These are phyloP conservation scores for Zoysia matrella DNA, from an alignment of 202 grass and related monocot species.

Conservation along the genomic window DNA sequence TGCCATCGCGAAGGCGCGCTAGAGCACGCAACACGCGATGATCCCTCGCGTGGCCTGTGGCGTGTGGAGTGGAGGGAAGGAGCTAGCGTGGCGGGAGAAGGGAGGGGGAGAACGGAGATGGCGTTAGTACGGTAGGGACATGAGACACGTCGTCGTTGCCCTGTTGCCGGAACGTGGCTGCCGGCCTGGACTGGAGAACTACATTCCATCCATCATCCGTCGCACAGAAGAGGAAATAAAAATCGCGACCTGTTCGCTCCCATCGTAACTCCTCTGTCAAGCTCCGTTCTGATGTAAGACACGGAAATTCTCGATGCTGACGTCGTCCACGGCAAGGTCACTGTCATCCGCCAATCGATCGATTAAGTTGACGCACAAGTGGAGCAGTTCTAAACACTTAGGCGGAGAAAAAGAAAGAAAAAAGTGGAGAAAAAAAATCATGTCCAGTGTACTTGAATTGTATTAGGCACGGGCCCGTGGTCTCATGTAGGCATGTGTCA, in stretches of 20 bases:
- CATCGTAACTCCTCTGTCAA: background rate
- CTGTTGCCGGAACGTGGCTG: slow-evolving; percentile 35
- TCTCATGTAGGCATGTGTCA: background rate
- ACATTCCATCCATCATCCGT: background rate
- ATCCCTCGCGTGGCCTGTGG: background rate
- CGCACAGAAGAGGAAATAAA: background rate
- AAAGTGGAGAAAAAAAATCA: background rate
- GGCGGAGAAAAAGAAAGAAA: background rate
- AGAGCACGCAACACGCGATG: background rate
- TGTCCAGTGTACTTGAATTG: background rate
- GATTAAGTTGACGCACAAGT: background rate
- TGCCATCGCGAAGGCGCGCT: background rate
- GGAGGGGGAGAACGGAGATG: background rate
- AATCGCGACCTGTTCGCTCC: background rate
- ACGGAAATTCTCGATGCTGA: background rate
- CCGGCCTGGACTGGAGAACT: slow-evolving; percentile 22
- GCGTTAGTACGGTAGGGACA: slow-evolving; percentile 28
- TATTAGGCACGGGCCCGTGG: background rate
- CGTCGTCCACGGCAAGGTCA: background rate
- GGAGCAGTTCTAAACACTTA: background rate
- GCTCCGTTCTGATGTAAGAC: background rate
- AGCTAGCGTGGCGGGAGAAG: background rate
- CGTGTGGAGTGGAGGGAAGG: background rate
- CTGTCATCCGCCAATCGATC: too few species aligned
- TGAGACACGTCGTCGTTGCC: slow-evolving; percentile 37